A percentile compares a stretch with the other conserved stretches of the same genome.
These are phyloP conservation scores for Ascosphaera apis DNA, from an alignment of 2,329 filamentous ascomycete genomes.

Conservation along the genomic window DNA sequence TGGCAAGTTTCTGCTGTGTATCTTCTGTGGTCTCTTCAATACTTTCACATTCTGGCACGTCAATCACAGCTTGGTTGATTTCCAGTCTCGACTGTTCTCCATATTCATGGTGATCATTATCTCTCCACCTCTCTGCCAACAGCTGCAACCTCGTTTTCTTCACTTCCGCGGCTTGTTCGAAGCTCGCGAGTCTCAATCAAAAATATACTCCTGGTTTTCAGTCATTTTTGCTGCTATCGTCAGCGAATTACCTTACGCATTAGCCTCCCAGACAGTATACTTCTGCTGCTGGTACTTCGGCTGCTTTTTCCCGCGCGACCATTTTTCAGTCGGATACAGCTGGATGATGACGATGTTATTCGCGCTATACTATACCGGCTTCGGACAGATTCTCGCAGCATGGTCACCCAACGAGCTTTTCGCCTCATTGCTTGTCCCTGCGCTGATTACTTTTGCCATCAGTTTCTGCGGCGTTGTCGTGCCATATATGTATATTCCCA, in stretches of 20 bases:
- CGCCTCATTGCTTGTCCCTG: constrained; percentile 40
- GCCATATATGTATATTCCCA: constrained; percentile 36
- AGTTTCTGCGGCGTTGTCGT: constrained; percentile 57
- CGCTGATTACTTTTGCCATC: constrained; percentile 47
- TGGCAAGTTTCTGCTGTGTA: constrained; percentile 38
- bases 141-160: constrained; percentile 51
- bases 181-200: constrained; percentile 49
- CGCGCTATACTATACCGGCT: constrained; percentile 40
- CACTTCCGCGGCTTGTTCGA: constrained; percentile 43
- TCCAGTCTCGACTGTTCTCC: constrained; percentile 50
- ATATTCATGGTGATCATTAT: constrained; percentile 59
- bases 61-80: constrained; percentile 32
- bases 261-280: constrained; percentile 42
- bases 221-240: constrained; percentile 43
- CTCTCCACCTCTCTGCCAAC: constrained; percentile 49
- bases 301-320: constrained; percentile 28
- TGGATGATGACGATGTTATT: constrained; percentile 44
- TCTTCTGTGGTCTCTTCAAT: constrained; percentile 43
- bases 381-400: constrained; percentile 44
- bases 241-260: constrained; percentile 46
- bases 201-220: constrained; percentile 57
- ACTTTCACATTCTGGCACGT: constrained; percentile 48
- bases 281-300: constrained; percentile 40
- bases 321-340: constrained; percentile 36
- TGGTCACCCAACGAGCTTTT: constrained; percentile 43